These are phyloP conservation scores for Podospora fimiseda DNA, from an alignment of 495 filamentous ascomycete genomes.

Conservation along the genomic window DNA sequence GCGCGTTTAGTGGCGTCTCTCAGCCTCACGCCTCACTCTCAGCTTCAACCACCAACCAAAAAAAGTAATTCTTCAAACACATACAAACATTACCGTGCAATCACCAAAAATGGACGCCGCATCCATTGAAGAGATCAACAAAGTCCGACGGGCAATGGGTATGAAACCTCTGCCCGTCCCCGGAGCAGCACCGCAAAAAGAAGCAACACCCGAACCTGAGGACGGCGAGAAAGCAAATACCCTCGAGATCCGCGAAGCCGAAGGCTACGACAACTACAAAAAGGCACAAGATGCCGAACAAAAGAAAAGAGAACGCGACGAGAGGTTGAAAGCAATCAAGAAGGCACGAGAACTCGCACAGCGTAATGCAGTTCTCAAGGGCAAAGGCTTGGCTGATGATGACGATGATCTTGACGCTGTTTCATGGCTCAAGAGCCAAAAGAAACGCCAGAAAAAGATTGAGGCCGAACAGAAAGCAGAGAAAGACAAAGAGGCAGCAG, in stretches of 20 bases:
- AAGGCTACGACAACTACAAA: slow-evolving; percentile 58
- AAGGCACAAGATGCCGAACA: slow-evolving; percentile 47
- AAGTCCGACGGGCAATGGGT: slow-evolving; percentile 80
- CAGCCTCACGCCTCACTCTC: slow-evolving; percentile 2
- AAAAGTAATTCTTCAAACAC: not conserved
- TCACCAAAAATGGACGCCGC: slow-evolving; percentile 64
- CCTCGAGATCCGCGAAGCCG: slow-evolving; percentile 71
- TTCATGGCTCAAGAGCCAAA: slow-evolving; percentile 76
- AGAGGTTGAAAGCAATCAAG: slow-evolving; percentile 71
- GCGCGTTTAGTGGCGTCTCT: not conserved
- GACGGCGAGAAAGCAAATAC: slow-evolving; percentile 68
- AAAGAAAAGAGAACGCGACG: slow-evolving; percentile 72
- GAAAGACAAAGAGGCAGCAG: slow-evolving; percentile 64
- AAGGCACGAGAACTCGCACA: slow-evolving; percentile 79
- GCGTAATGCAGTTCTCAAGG: slow-evolving; percentile 66
- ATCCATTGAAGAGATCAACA: slow-evolving; percentile 91
- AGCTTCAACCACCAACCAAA: not conserved
- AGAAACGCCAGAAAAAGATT: slow-evolving; percentile 87
- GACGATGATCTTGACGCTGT: slow-evolving; percentile 69
- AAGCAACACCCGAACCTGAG: slow-evolving; percentile 25
- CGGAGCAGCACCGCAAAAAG: slow-evolving; percentile 40
- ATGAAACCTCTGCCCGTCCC: slow-evolving; percentile 86
- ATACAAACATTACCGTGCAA: not conserved
- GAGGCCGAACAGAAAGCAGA: slow-evolving; percentile 68
- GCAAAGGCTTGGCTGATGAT: slow-evolving; percentile 70